Base-by-base conservation (phyloP, 2,329 filamentous ascomycete species). In the Thielaviopsis euricoi region DNA sequence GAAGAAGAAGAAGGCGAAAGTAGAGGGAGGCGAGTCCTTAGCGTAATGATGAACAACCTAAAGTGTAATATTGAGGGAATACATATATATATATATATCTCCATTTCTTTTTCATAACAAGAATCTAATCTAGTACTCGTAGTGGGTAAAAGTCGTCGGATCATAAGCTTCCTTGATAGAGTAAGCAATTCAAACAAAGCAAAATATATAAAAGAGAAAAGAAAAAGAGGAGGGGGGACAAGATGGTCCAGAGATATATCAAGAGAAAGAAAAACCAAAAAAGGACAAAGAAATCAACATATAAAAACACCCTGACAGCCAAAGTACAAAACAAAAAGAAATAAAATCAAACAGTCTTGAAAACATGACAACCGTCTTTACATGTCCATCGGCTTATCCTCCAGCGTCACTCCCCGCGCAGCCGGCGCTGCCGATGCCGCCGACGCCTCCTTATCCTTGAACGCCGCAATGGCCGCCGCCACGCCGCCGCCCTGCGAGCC, bases 351-450 rank as follows among this genome's bases (percentile, higher is more conserved):
- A 19, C 7, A 48, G 21, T 21, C 7, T 3, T 19, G 21, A 10
- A 21, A 19, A 10, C 7, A 21, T 21, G 21, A 21, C 29, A 48
- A 21, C 29, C 29, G 5, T 33, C 29, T 65, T 63, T 73, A 77
- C 62, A 77, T 71, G 56, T 75, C 73, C 74, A 78, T 78, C 43
- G 76, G 73, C 64, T 71, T 73, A 64, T 78, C 76, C 61, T 77
- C 75, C 43, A 78, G 71, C 23, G 74, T 76, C 26, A 78, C 72
- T 23, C 75, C 75, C n/a, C 74, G 52, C 4, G 37, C 26, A 4
- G 37, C 19, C 19, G 19, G 9, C 29, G 49, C 46, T 9, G 23
- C 46, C 6, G 25, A 25, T 13, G 22, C 22, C n/a, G 56, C 19
- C 40, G 50, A 50, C 53, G 46, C 26, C 21, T 60, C 58, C 58